Evolutionary conservation across 2,329 filamentous ascomycete species (phyloP).

Genomic region (Bipolaris gigantea): DNA sequence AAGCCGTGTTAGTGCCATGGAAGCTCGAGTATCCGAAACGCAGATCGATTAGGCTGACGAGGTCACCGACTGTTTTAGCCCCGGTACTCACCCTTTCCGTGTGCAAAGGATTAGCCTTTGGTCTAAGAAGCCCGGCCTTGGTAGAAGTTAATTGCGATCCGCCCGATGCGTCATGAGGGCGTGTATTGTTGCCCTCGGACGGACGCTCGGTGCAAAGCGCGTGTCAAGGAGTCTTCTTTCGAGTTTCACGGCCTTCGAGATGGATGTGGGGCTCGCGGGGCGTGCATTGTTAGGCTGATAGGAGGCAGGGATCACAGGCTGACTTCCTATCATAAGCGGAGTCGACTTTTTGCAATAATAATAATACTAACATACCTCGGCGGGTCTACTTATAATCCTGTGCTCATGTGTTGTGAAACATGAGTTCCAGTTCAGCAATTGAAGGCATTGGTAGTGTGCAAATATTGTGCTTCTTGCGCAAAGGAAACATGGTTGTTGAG

Average conservation of each 20-base stretch:
- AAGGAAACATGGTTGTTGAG: neutral
- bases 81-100: slow-evolving; percentile 7
- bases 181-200: slow-evolving; percentile 34
- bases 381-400: neutral
- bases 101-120: slow-evolving; percentile 18
- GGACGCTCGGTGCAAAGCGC: slow-evolving; percentile 20
- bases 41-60: slow-evolving; percentile 13
- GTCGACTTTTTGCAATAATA: neutral
- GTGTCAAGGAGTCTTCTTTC: slow-evolving; percentile 22
- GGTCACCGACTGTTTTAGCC: neutral
- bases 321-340: neutral
- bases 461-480: neutral
- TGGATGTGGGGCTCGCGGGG: slow-evolving; percentile 6
- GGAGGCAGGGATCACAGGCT: neutral
- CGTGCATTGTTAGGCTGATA: slow-evolving; percentile 11
- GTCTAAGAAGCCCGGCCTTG: neutral
- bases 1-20: slow-evolving; percentile 24
- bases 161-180: slow-evolving; percentile 10
- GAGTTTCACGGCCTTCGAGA: slow-evolving; percentile 30
- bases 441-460: neutral
- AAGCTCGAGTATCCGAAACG: slow-evolving; percentile 19
- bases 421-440: neutral
- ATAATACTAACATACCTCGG: neutral
- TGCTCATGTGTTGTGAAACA: neutral
- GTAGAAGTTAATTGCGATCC: slow-evolving; percentile 6